Evolutionary conservation across 1,284 basidiomycete species (phyloP).

Genomic region (Ustilago esculenta): DNA sequence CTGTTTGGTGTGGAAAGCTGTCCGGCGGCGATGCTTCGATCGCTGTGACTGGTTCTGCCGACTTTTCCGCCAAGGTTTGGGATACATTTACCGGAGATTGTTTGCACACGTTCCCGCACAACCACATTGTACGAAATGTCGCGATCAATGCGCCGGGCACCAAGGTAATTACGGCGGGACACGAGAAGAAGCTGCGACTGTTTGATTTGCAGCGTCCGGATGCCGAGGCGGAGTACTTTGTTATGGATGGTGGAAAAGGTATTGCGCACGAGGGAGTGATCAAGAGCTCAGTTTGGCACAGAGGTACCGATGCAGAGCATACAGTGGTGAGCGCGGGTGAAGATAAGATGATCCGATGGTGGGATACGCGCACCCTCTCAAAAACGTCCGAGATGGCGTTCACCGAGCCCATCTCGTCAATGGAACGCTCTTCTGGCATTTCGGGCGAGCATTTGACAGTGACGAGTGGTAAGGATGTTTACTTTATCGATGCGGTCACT

Average conservation of each 20-base stretch:
- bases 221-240: constrained; percentile 82
- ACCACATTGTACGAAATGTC: constrained; percentile 96
- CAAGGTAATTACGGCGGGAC: constrained; percentile 87
- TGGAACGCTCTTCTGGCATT: constrained; percentile 80
- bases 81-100: constrained; percentile 88
- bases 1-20: constrained; percentile 96
- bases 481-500: constrained; percentile 73
- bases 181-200: constrained; percentile 96
- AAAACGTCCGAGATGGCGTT: constrained; percentile 79
- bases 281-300: constrained; percentile 90
- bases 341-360: constrained; percentile 90
- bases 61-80: constrained; percentile 99
- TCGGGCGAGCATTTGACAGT: constrained; percentile 86
- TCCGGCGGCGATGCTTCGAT: constrained; percentile 75
- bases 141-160: constrained; percentile 78
- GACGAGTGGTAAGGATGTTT: constrained; percentile 88
- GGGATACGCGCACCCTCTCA: constrained; percentile 85
- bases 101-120: constrained; percentile 92
- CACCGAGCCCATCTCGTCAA: constrained; percentile 84
- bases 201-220: constrained; percentile 81
- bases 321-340: constrained; percentile 86
- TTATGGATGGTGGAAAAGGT: constrained; percentile 69
- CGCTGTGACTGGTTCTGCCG: constrained; percentile 92
- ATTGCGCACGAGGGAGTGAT: constrained; percentile 82
- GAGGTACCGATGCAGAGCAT: constrained; percentile 71